Evolutionary conservation across 345 rosid genomes (phyloP), one percentile per base, ranked within the genome.

Genomic region (Jatropha curcas): DNA sequence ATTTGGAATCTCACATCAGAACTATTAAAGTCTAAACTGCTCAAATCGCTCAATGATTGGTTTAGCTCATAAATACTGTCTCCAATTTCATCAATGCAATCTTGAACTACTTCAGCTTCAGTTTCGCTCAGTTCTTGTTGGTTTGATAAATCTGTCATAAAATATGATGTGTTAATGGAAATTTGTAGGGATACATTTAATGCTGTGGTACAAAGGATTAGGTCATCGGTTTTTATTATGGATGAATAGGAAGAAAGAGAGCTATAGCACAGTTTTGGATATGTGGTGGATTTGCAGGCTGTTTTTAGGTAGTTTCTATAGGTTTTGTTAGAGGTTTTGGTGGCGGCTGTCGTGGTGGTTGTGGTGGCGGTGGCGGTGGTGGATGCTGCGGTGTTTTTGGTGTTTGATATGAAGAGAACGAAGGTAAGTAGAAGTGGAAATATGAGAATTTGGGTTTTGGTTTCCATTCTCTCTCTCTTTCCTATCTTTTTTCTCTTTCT

Each of bases 131-230:
- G 66, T 1, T 81, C 65, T 30, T 70, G 74, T 4, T 73, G 48
- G 55, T 78, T 82, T 10, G 74, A 71, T 5, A 86, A 73, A 46
- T 61, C 35, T 11, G 78, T 52, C 31, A 83, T 41, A 1, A 76
- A 39, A 3, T 80, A 62, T 20, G 83, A 75, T 3, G 87, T 72
- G 19, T 71, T 75, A 2, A 52, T 63, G 0, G 90, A 85, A 17
- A 82, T 67, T 35, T 77, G 59, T 9, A 90, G 62, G 74, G 82
- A 85, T 51, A 89, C 71, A 34, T 35, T 60, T 31, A 93, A 75
- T n/a, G 93, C 83, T 9, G 83, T 73, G 75, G 70, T 71, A 81
- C 91, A 86, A 25, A 93, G 92, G 60, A 71, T 88, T 65, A 82
- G 55, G 2, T 88, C 85, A 51, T 87, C 65, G 57, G 90, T 79